These are phyloP conservation scores for Coemansia sp. DNA, from an alignment of 192 early-diverging fungal genomes.

Conservation along the genomic window DNA sequence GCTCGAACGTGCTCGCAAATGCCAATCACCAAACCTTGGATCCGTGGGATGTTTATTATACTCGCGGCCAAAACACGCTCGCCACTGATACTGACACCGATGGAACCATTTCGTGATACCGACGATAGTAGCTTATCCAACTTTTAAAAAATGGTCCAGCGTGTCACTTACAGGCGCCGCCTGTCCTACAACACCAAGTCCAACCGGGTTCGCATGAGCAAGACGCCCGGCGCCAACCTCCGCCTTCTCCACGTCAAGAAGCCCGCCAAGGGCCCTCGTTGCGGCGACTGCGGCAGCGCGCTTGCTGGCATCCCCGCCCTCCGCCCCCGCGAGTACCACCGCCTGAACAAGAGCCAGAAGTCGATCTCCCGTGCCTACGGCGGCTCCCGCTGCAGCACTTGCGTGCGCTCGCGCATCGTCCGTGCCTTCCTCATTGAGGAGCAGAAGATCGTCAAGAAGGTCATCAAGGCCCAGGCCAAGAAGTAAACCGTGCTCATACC, in stretches of 20 bases:
- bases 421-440: slow-evolving; percentile 99
- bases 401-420: slow-evolving; percentile 88
- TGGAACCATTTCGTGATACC: no score
- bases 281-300: slow-evolving; percentile 94
- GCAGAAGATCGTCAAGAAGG: slow-evolving; percentile 99
- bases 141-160: slow-evolving; percentile 62
- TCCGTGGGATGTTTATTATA: no score
- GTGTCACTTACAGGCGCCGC: slow-evolving; percentile 83
- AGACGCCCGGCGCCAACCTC: slow-evolving; percentile 89
- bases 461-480: slow-evolving; percentile 80
- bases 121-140: slow-evolving; percentile 32
- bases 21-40: background rate
- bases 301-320: slow-evolving; percentile 93
- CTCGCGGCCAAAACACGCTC: no score
- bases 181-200: slow-evolving; percentile 92
- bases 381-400: slow-evolving; percentile 91
- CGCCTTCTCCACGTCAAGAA: slow-evolving; percentile 92
- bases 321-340: slow-evolving; percentile 89
- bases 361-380: slow-evolving; percentile 95
- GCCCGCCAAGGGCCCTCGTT: slow-evolving; percentile 88
- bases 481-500: slow-evolving; percentile 33
- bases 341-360: slow-evolving; percentile 93
- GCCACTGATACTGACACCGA: no score
- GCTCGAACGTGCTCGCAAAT: background rate
- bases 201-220: slow-evolving; percentile 76